Percentiles rank a stretch among this genome's conserved stretches.
Evolutionary conservation across 2,329 filamentous ascomycete species (phyloP).

Genomic region (Trichoderma pleuroti): DNA sequence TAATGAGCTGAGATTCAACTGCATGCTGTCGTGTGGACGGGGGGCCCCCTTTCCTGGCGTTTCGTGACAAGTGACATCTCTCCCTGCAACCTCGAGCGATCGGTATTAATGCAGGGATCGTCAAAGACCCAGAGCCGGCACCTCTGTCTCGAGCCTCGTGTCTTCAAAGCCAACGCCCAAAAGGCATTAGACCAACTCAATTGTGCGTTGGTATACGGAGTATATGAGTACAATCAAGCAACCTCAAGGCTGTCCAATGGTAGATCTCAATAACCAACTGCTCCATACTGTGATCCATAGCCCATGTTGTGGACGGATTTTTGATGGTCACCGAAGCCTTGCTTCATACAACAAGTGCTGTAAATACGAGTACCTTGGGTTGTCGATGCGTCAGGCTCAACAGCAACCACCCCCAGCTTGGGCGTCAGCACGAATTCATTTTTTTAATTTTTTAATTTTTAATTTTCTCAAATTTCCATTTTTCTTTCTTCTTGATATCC

Average conservation of each 20-base stretch:
- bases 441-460: background rate
- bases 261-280: background rate
- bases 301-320: background rate
- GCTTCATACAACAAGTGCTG: background rate
- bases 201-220: background rate
- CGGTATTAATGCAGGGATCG: slow-evolving; percentile 6
- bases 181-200: background rate
- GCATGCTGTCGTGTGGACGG: background rate
- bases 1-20: slow-evolving; percentile 1
- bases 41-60: background rate
- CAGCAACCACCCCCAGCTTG: background rate
- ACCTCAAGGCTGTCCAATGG: background rate
- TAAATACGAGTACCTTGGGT: background rate
- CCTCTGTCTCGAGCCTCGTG: background rate
- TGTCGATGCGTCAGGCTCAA: background rate
- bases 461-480: background rate
- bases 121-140: background rate
- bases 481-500: background rate
- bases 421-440: background rate
- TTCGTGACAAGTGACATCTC: background rate
- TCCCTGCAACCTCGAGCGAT: slow-evolving; percentile 1
- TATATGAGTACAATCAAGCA: no score
- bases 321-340: background rate
- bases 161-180: background rate
- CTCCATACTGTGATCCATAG: background rate